A percentile compares a stretch with the other conserved stretches of the same genome.
These are phyloP conservation scores for Yamadazyma aaseri DNA, from an alignment of 1,139 yeast genomes.

Conservation along the genomic window DNA sequence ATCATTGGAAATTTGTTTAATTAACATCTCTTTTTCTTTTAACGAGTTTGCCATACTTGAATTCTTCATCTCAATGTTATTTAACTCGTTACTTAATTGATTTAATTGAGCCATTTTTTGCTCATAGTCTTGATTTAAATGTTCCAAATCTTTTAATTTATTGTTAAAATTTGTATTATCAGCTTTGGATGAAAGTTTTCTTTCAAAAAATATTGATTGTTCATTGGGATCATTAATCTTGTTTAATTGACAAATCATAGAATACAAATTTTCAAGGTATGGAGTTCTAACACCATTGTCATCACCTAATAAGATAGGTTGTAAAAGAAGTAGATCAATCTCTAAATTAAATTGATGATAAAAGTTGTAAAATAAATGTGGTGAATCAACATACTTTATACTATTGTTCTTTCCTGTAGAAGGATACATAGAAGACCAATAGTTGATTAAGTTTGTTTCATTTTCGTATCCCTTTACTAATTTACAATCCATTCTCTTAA, in stretches of 20 bases:
- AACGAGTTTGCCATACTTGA: constrained; percentile 20
- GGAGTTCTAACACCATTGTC: constrained; percentile 85
- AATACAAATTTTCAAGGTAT: constrained; percentile 81
- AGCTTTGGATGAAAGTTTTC: constrained; percentile 14
- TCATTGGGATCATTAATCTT: constrained; percentile 40
- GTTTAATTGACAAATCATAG: constrained; percentile 68
- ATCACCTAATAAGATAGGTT: constrained; percentile 85
- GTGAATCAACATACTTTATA: constrained; percentile 41
- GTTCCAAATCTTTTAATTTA: constrained; percentile 8
- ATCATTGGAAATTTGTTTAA: constrained; percentile 21
- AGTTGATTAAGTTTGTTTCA: constrained; percentile 55
- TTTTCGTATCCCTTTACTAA: constrained; percentile 63
- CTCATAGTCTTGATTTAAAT: constrained; percentile 10
- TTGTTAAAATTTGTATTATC: constrained; percentile 6
- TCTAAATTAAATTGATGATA: constrained; percentile 55
- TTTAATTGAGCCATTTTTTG: constrained; percentile 16
- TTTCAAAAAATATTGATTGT: constrained; percentile 34
- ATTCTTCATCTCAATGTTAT: constrained; percentile 20
- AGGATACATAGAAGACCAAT: constrained; percentile 52
- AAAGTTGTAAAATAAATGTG: constrained; percentile 60
- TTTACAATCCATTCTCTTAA: constrained; percentile 77
- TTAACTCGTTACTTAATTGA: constrained; percentile 21
- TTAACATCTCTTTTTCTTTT: constrained; percentile 23
- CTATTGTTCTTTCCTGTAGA: constrained; percentile 10
- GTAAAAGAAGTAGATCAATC: constrained; percentile 72